These are phyloP conservation scores for Rhynchospora tenuis DNA, from an alignment of 176 grass and related monocot species.

Conservation along the genomic window DNA sequence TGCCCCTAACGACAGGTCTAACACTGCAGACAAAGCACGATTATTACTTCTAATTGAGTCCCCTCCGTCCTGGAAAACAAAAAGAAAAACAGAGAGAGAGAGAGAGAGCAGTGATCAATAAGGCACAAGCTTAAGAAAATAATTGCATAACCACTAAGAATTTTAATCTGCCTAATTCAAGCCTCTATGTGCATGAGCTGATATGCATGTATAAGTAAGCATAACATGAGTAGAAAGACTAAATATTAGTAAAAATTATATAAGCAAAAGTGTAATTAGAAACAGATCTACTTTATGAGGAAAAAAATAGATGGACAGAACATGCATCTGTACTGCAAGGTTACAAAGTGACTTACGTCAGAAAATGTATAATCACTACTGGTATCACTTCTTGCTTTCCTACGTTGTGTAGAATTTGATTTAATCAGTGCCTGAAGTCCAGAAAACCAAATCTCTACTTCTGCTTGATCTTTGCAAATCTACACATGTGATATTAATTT, in stretches of 20 bases:
- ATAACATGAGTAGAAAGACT: background rate
- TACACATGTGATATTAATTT: constrained; percentile 28
- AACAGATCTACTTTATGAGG: background rate
- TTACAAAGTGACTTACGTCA: constrained; percentile 49
- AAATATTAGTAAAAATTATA: background rate
- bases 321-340: background rate
- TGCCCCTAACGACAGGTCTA: constrained; percentile 47
- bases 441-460: constrained; percentile 88
- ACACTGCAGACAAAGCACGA: constrained; percentile 35
- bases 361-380: constrained; percentile 60
- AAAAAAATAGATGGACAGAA: background rate
- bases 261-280: background rate
- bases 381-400: constrained; percentile 36
- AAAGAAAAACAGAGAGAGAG: background rate
- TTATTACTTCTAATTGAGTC: constrained; percentile 39
- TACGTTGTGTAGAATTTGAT: constrained; percentile 27
- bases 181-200: background rate
- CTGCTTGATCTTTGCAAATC: constrained; percentile 98
- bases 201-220: background rate
- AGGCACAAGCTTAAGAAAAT: background rate
- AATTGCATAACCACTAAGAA: background rate
- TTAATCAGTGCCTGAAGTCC: constrained; percentile 55
- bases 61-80: constrained; percentile 46
- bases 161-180: background rate
- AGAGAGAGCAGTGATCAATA: background rate